These are phyloP conservation scores for Pyricularia pennisetigena DNA, from an alignment of 2,329 filamentous ascomycete species.

Conservation along the genomic window DNA sequence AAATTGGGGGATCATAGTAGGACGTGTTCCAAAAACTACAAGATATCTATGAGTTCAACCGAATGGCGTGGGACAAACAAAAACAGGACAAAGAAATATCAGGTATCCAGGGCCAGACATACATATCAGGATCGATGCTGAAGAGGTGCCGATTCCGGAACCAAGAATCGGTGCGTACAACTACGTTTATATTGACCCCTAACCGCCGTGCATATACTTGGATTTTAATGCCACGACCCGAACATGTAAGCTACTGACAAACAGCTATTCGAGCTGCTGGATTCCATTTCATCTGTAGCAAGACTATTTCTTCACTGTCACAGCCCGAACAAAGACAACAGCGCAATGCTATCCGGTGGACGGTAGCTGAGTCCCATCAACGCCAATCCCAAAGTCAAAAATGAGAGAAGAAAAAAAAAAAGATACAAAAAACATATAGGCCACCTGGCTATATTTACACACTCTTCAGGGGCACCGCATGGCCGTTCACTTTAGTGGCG, in stretches of 20 bases:
- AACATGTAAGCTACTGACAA: neutral
- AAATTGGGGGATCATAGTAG: too few relatives aligned
- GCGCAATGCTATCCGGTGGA: neutral
- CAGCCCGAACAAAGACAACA: neutral
- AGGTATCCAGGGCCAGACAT: too few relatives aligned
- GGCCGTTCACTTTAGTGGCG: neutral
- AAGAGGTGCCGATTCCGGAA: neutral
- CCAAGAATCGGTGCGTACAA: neutral
- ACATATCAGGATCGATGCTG: neutral
- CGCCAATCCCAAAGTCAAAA: neutral
- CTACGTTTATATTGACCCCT: neutral
- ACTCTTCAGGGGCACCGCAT: neutral
- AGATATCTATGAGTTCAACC: too few relatives aligned
- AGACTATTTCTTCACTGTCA: neutral
- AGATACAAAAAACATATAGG: neutral
- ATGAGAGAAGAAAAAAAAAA: neutral
- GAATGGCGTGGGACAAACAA: too few relatives aligned
- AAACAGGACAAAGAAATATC: too few relatives aligned
- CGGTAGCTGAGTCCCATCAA: neutral
- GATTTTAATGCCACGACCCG: neutral
- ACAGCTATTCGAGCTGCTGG: neutral
- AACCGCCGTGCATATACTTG: neutral
- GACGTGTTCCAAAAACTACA: too few relatives aligned
- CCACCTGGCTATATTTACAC: neutral
- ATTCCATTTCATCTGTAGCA: neutral